Evolutionary conservation across 2,329 filamentous ascomycete genomes (phyloP).

Genomic region (Penicillium sp.): DNA sequence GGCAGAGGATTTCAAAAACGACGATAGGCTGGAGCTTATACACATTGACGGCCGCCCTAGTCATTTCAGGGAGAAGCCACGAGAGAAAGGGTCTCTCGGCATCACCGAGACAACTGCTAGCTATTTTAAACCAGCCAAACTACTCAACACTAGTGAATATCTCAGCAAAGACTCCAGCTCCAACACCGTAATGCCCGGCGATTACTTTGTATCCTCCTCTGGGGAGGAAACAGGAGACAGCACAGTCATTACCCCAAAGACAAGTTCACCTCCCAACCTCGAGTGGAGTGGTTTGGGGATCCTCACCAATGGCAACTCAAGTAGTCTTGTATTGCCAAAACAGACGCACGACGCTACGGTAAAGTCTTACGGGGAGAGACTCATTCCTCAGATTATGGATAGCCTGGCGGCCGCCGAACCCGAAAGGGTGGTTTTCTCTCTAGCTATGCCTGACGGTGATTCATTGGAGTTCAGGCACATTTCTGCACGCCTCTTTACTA

Average conservation of each 20-base stretch:
- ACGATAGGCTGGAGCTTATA: conserved; percentile 6
- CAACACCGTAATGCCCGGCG: neutral
- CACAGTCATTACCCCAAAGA: too few species aligned
- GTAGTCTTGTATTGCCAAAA: too few species aligned
- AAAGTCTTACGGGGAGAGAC: conserved; percentile 5
- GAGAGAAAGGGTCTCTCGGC: neutral
- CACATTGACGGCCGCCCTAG: conserved; percentile 2
- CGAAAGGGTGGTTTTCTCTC: neutral
- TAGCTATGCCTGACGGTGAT: neutral
- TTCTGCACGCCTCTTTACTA: neutral
- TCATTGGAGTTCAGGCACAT: neutral
- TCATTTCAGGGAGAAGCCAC: conserved; percentile 6
- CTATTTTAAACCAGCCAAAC: neutral
- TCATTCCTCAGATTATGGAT: conserved; percentile 11
- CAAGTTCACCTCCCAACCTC: too few species aligned
- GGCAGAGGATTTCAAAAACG: conserved; percentile 3
- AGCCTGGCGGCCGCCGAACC: neutral
- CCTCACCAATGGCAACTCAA: too few species aligned
- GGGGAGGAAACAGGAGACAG: too few species aligned
- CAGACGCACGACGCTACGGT: too few species aligned
- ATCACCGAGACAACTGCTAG: neutral
- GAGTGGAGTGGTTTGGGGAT: too few species aligned
- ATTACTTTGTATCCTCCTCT: too few species aligned
- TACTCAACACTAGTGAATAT: neutral
- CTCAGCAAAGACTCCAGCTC: neutral